Evolutionary conservation across 345 rosid species (phyloP).

Genomic region (Psidium guajava): DNA sequence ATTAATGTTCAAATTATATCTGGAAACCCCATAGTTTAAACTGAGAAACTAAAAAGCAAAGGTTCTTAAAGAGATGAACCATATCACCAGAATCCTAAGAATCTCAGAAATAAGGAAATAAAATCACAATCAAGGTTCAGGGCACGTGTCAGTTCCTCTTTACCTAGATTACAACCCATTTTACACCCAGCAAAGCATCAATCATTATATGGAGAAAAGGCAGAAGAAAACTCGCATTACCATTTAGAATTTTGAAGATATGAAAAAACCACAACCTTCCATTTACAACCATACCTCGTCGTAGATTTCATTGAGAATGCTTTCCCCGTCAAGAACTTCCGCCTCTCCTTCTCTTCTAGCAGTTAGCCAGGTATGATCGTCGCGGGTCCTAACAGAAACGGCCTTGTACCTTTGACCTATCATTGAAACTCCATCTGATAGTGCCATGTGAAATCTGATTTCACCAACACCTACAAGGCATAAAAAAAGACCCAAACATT

Average conservation of each 20-base stretch:
- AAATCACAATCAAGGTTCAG: not conserved
- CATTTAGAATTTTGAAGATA: not conserved
- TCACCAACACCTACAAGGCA: constrained; percentile 39
- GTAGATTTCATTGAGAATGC: constrained; percentile 37
- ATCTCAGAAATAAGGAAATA: not conserved
- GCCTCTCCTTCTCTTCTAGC: constrained; percentile 55
- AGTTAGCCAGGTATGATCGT: constrained; percentile 40
- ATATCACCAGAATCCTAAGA: not conserved
- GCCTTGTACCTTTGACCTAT: constrained; percentile 56
- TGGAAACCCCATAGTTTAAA: not conserved
- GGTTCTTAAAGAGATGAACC: not conserved
- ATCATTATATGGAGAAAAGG: not conserved
- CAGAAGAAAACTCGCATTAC: not conserved
- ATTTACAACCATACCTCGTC: constrained; percentile 29
- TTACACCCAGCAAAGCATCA: not conserved
- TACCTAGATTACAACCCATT: not conserved
- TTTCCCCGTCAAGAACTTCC: constrained; percentile 57
- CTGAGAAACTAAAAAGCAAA: not conserved
- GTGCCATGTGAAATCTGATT: constrained; percentile 46
- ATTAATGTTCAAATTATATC: not conserved
- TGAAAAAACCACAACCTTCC: not conserved
- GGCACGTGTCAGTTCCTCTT: not conserved
- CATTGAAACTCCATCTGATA: constrained; percentile 55
- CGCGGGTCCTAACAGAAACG: constrained; percentile 29
- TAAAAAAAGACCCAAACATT: not conserved